Base-by-base conservation (phyloP, 2,329 filamentous ascomycete species). In the Hypocreales sp. region DNA sequence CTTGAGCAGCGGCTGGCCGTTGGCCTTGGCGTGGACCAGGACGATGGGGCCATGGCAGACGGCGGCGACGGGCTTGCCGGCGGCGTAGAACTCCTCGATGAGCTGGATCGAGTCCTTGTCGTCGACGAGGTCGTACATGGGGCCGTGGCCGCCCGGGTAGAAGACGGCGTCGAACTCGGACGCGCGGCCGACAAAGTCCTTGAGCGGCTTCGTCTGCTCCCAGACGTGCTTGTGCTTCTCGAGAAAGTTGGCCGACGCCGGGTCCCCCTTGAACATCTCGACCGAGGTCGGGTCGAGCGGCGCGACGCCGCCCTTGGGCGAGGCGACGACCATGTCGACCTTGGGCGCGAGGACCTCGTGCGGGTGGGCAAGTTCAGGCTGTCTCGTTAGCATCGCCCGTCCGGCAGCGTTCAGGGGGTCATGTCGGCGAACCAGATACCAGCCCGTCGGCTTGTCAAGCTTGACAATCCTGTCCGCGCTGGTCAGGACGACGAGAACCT, bases 1-100 rank as follows among this genome's bases (percentile, higher is more conserved):
- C 26, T 59, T 50, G 21, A 79, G 47, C 8, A 79, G 50, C 27
- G 58, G 56, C 35, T 57, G 52, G 19, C 69, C 71, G 33, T 61
- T 53, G 13, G 60, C 41, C 40, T 61, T 66, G 20, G 67, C 73
- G 37, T 73, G 62, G 26, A 63, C 57, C 11, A 81, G 56, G 9
- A 64, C 76, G 4, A 66, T 67, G 3, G 75, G 71, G 5, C 72
- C 76, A 50, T 81, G 76, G 56, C 76, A 80, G 24, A 81, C 72
- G 4, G 75, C 70, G 0, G 68, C 56, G 10, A 80, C 63, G 29
- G 71, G 57, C 58, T 79, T 79, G 35, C 62, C 66, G 4, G 61
- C 58, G 21, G 56, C 52, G 40, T 61, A 65, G 46, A 81, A 79
- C 46, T 78, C 70, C 33, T 58, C 52, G 40, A 75, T 69, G 20